Evolutionary conservation across 768 basidiomycete genomes (phyloP), one percentile per base, ranked within the genome.

Genomic region (Tricholoma matsutake): DNA sequence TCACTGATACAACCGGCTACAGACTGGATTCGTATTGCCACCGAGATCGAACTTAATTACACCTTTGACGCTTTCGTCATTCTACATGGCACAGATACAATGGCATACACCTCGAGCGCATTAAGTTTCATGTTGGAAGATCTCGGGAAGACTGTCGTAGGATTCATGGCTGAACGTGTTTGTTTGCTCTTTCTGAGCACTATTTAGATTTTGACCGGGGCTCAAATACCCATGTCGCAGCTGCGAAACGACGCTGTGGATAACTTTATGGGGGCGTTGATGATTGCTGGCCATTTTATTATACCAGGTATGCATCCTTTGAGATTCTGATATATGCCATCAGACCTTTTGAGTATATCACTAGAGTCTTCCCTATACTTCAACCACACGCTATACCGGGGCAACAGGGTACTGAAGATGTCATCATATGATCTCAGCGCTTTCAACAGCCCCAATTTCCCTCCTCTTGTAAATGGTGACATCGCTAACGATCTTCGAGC

Each of bases 221-320:
- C 95, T 0, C 96, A 97, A 76, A 96, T 98, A 35, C 93, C 96
- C 13, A 77, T 95, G 34, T 94, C 91, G 1, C 90, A 94, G 69
- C 78, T 96, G 51, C 84, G 94, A n/a, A 97, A 96, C 66, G 95
- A 98, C 71, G 94, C 94, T 7, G 87, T 94, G 5, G 96, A 96
- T 65, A 98, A 97, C 71, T 76, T 97, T 9, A 86, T 97, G 71
- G 94, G 93, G 7, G 91, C 93, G 3, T 76, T 98, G 34, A 86
- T 89, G 14, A 88, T 96, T 56, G 94, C 95, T 14, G 95, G 96
- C 1, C 88, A 92, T 67, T 96, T 87, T 68, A 90, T 91, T 62
- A 94, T 98, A 57, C 95, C 96, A 70, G 94, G 92, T 90, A 75
- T 35, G 63, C 45, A 16, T n/a, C 13, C 22, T 34, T 16, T 32